phyloP scores from a whole-genome alignment of 176 grass and related monocot genomes.

The Saccharum officinarum region DNA sequence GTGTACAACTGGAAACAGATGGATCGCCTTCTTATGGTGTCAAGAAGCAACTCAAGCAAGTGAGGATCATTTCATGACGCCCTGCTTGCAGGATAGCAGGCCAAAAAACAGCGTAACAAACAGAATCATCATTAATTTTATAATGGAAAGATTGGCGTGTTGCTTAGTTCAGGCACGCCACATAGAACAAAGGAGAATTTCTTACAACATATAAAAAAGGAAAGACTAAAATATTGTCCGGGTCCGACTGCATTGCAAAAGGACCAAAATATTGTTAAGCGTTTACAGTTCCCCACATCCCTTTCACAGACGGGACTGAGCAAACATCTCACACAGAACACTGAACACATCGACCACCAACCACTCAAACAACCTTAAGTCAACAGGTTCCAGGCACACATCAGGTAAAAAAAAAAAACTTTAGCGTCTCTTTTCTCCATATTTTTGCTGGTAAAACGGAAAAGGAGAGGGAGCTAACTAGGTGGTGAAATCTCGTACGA shows the following conservation, averaged over 20 bases:
- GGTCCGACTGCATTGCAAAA: background rate
- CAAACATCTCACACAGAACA: no score
- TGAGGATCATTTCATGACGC: background rate
- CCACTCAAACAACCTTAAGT: background rate
- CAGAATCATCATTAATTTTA: background rate
- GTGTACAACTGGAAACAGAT: constrained; percentile 3
- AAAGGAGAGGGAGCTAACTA: no score
- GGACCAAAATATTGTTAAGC: background rate
- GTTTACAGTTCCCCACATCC: no score
- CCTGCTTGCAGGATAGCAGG: constrained; percentile 30
- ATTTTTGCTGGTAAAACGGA: background rate
- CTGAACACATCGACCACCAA: background rate
- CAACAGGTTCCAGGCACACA: background rate
- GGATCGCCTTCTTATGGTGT: background rate
- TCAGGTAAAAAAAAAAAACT: background rate
- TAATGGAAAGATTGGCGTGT: background rate
- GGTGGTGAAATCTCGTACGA: background rate
- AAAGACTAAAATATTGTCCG: background rate
- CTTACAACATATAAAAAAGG: background rate
- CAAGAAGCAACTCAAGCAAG: background rate
- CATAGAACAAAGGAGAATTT: background rate
- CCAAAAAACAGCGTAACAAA: background rate
- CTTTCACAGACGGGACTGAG: no score
- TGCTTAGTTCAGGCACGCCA: background rate
- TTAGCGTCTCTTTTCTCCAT: background rate